Conservation (phyloP, 164 flowering plant genomes). For the Platanus orientalis region DNA sequence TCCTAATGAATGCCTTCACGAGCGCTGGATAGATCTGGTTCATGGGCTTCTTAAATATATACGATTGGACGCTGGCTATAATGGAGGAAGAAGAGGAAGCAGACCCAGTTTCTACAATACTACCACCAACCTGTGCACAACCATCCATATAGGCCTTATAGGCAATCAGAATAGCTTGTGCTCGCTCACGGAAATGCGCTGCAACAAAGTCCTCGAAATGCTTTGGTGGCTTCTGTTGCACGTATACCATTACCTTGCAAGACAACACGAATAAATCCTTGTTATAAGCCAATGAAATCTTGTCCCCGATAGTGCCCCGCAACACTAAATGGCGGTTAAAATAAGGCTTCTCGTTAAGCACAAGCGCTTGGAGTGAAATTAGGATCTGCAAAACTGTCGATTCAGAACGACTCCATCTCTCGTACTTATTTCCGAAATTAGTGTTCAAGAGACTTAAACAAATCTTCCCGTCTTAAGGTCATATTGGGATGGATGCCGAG, state of each 20-base stretch:
- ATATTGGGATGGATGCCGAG: constrained; percentile 28
- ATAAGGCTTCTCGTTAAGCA: constrained; percentile 27
- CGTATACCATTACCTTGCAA: constrained; percentile 24
- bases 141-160: constrained; percentile 12
- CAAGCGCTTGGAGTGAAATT: constrained; percentile 30
- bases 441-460: constrained; percentile 28
- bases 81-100: neutral
- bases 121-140: neutral
- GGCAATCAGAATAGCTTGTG: constrained; percentile 14
- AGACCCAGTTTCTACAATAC: neutral
- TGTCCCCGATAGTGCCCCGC: neutral
- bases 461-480: constrained; percentile 13
- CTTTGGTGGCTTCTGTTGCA: constrained; percentile 21
- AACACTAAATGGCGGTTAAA: constrained; percentile 20
- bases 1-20: neutral
- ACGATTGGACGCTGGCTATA: neutral
- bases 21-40: neutral
- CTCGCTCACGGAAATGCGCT: constrained; percentile 22
- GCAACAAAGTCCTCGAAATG: constrained; percentile 27
- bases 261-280: constrained; percentile 16
- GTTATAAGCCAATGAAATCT: constrained; percentile 15
- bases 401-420: constrained; percentile 20
- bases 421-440: constrained; percentile 11
- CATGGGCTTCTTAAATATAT: neutral
- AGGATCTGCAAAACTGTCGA: constrained; percentile 32